phyloP scores from a whole-genome alignment of 2,329 filamentous ascomycete species.

The Paraphoma chrysanthemicola region DNA sequence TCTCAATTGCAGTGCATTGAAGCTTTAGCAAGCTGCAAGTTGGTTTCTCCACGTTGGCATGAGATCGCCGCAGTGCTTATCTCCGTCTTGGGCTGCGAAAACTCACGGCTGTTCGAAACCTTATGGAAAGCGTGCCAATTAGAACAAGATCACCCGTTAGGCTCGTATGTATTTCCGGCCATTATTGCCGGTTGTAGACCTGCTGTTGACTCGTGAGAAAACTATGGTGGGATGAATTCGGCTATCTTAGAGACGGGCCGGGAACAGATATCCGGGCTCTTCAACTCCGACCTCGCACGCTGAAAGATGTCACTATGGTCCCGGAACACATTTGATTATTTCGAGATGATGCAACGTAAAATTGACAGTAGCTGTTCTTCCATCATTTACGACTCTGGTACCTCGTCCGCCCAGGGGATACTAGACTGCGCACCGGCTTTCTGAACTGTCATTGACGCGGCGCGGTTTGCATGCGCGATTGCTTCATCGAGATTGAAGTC shows the following conservation, averaged over 20 bases:
- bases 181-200: background rate
- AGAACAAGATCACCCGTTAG: background rate
- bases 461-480: constrained; percentile 66
- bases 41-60: background rate
- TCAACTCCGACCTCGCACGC: background rate
- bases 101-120: background rate
- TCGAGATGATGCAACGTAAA: background rate
- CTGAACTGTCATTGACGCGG: constrained; percentile 71
- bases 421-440: constrained; percentile 69
- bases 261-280: background rate
- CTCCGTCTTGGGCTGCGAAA: constrained; percentile 1
- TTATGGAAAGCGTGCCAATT: background rate
- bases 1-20: background rate
- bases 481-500: constrained; percentile 63
- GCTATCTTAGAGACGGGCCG: background rate
- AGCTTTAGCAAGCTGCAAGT: background rate
- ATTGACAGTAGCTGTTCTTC: background rate
- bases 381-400: constrained; percentile 35
- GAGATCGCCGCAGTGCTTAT: background rate
- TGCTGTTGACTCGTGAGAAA: background rate
- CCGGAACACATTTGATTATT: background rate
- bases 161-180: background rate
- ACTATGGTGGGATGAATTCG: background rate
- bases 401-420: constrained; percentile 70
- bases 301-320: too few species aligned